Conservation (phyloP, 225 moss, liverwort and hornwort genomes). For the Takakia lepidozioides region DNA sequence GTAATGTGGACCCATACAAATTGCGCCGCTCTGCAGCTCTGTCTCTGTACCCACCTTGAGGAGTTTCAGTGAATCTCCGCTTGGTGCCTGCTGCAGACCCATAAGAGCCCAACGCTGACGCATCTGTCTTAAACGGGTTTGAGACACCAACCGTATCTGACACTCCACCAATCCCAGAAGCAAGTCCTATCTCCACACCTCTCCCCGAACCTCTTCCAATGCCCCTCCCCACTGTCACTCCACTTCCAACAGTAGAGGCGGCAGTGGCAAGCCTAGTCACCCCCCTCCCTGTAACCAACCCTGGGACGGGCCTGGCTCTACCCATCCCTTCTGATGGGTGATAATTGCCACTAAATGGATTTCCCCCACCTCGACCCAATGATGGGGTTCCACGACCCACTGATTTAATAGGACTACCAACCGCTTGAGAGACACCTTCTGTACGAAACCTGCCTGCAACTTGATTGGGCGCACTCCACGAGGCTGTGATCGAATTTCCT, state of each 20-base stretch:
- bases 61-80: constrained; percentile 86
- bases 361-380: constrained; percentile 68
- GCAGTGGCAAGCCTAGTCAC: constrained; percentile 36
- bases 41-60: constrained; percentile 96
- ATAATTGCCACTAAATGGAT: constrained; percentile 63
- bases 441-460: constrained; percentile 29
- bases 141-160: constrained; percentile 34
- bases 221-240: constrained; percentile 48
- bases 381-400: constrained; percentile 51
- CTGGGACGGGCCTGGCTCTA: constrained; percentile 51
- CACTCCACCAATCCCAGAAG: constrained; percentile 27
- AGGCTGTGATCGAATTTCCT: constrained; percentile 22
- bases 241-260: constrained; percentile 23
- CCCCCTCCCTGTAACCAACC: constrained; percentile 26
- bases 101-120: constrained; percentile 91
- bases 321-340: constrained; percentile 67
- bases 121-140: constrained; percentile 87
- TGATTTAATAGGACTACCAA: constrained; percentile 22
- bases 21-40: constrained; percentile 97
- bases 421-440: constrained; percentile 25
- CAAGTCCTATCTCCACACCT: constrained; percentile 31
- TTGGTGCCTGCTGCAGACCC: constrained; percentile 57
- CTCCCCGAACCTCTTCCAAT: constrained; percentile 47
- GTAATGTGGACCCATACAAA: constrained; percentile 72
- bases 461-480: constrained; percentile 29